Percentiles rank a stretch among this genome's conserved stretches.
phyloP scores from a whole-genome alignment of 805 yeast species.

The Saturnispora galanensis region DNA sequence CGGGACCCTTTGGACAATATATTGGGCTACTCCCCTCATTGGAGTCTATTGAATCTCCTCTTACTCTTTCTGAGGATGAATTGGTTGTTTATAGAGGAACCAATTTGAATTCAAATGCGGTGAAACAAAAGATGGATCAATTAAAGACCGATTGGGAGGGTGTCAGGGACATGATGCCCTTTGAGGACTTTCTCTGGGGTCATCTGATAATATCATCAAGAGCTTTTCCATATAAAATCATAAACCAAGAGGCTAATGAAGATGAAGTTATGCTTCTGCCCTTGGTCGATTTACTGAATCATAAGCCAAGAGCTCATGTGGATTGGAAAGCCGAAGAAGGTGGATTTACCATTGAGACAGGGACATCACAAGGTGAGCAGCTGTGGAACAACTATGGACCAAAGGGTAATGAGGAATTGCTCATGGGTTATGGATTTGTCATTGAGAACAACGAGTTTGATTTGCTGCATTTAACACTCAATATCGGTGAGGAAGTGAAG shows the following conservation, averaged over 20 bases:
- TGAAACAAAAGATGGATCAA: constrained; percentile 32
- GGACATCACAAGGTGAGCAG: background rate
- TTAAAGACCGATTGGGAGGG: constrained; percentile 47
- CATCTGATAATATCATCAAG: constrained; percentile 63
- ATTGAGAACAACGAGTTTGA: constrained; percentile 49
- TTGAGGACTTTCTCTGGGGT: constrained; percentile 68
- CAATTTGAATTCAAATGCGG: constrained; percentile 54
- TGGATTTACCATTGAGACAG: constrained; percentile 32
- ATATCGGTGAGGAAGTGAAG: constrained; percentile 15
- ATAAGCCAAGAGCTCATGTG: constrained; percentile 49
- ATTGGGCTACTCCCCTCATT: constrained; percentile 36
- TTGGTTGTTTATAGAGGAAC: constrained; percentile 23
- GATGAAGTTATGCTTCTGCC: constrained; percentile 55
- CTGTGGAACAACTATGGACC: constrained; percentile 79
- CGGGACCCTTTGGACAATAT: constrained; percentile 28
- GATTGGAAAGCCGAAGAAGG: constrained; percentile 41
- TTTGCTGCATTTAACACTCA: constrained; percentile 47
- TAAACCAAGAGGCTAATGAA: constrained; percentile 22
- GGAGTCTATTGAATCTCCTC: constrained; percentile 46
- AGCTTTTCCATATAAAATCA: constrained; percentile 64
- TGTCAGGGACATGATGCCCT: constrained; percentile 17
- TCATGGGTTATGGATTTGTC: constrained; percentile 77
- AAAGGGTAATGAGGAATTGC: constrained; percentile 74
- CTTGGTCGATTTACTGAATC: constrained; percentile 70
- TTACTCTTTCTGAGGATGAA: constrained; percentile 47